Percentiles rank a stretch among this genome's conserved stretches.
Evolutionary conservation across 345 rosid genomes (phyloP).

Genomic region (Lagerstroemia speciosa): DNA sequence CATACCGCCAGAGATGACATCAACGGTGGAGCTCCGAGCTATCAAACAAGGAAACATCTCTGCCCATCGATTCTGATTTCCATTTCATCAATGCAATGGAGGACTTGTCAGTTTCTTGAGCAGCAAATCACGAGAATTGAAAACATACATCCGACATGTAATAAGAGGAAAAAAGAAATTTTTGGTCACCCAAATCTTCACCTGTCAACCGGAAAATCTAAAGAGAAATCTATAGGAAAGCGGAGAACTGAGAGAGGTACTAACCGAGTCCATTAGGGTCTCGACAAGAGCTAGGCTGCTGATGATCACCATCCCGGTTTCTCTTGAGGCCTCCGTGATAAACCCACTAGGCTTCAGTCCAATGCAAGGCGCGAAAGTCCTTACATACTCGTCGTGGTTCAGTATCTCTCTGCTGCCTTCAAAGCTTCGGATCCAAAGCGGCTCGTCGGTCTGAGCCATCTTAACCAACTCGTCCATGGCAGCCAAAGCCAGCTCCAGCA

Average conservation of each 20-base stretch:
- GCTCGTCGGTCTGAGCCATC: slow-evolving; percentile 68
- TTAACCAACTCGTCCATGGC: slow-evolving; percentile 88
- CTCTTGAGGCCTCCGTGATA: slow-evolving; percentile 78
- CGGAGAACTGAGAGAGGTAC: slow-evolving; percentile 13
- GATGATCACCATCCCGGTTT: slow-evolving; percentile 72
- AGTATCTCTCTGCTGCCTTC: slow-evolving; percentile 57
- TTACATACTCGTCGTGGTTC: slow-evolving; percentile 63
- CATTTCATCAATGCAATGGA: background rate
- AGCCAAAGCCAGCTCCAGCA: slow-evolving; percentile 66
- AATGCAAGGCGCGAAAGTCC: slow-evolving; percentile 48
- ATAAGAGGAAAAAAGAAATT: background rate
- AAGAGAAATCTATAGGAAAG: background rate
- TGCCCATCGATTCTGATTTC: slow-evolving; percentile 72
- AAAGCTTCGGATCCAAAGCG: slow-evolving; percentile 59
- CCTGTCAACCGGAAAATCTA: background rate
- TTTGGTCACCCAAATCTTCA: background rate
- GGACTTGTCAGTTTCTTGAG: background rate
- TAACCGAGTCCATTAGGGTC: slow-evolving; percentile 89
- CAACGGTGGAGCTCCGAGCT: slow-evolving; percentile 65
- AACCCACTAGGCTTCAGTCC: slow-evolving; percentile 66
- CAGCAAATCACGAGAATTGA: no score
- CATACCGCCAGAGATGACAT: slow-evolving; percentile 73
- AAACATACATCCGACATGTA: background rate
- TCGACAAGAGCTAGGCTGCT: slow-evolving; percentile 85
- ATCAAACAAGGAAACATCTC: slow-evolving; percentile 94